Percentiles rank a stretch among this genome's conserved stretches.
Evolutionary conservation across 139 green algal genomes (phyloP).

Genomic region (Closterium sp.): DNA sequence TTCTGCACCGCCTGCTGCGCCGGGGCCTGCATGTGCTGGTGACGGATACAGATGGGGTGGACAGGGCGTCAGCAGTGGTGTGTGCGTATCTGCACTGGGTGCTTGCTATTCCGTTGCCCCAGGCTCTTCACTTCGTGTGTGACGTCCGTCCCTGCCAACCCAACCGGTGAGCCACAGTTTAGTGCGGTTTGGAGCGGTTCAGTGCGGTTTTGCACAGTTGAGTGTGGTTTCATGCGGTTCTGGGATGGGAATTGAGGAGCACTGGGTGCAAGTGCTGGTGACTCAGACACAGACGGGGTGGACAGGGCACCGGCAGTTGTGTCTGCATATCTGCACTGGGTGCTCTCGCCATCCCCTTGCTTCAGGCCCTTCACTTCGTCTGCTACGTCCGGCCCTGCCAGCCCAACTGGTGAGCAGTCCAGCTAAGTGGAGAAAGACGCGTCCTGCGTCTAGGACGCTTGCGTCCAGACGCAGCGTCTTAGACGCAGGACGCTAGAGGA

Average conservation of each 20-base stretch:
- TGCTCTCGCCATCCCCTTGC: conserved; percentile 9
- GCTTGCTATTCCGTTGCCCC: neutral
- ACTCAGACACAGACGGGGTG: conserved; percentile 9
- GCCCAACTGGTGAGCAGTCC: neutral
- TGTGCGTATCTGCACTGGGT: conserved; percentile 28
- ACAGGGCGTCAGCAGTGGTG: conserved; percentile 12
- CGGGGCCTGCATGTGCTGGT: conserved; percentile 29
- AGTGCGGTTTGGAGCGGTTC: neutral
- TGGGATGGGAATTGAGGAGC: too few relatives aligned
- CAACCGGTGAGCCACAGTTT: neutral
- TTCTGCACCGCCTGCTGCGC: conserved; percentile 27
- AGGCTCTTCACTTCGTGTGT: neutral
- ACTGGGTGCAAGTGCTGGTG: conserved; percentile 24
- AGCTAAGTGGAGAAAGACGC: too few relatives aligned
- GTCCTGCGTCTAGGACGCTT: too few relatives aligned
- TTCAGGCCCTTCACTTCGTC: neutral
- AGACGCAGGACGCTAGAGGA: too few relatives aligned
- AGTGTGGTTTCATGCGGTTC: neutral
- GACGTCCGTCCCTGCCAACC: neutral
- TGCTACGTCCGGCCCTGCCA: neutral
- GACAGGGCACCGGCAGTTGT: conserved; percentile 5
- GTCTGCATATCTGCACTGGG: conserved; percentile 34
- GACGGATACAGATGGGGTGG: conserved; percentile 12
- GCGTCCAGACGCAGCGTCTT: too few relatives aligned
- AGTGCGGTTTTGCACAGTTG: neutral